Base-by-base conservation (phyloP, 2,329 filamentous ascomycete species). In the Colletotrichum limetticola region DNA sequence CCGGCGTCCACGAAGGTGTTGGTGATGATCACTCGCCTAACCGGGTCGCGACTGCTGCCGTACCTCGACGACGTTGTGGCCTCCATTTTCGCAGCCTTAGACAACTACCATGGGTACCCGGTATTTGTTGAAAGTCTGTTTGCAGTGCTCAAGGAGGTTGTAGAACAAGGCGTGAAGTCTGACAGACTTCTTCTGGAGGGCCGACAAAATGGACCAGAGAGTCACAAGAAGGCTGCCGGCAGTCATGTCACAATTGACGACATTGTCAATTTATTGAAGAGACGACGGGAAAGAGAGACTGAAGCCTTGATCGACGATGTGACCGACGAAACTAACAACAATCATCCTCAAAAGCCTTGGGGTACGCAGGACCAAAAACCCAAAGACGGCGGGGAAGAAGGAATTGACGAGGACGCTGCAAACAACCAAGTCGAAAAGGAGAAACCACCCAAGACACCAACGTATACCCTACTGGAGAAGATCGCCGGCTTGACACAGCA, bases 21-120 rank as follows among this genome's bases (percentile, higher is more conserved):
- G 61, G 89, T 93, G 7, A 98, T 99, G 95, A 97, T 98, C 94
- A 91, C 98, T 73, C 91, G 90, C 30, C 88, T 99, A 16, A 94
- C 95, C 22, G 97, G 97, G 0, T 91, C 95, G 1, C 88, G 88
- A 8, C 82, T 99, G 26, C 87, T 99, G 12, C 95, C 95, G 0
- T 98, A 95, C 79, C 86, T 99, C 1, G 96, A 98, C 78, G 97
- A 99, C 79, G 90, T 98, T 1, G 91, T 98, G 3, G 93, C 92
- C 5, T 96, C 94, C 0, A 95, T 99, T 52, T 98, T 99, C 80
- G 93, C 94, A 0, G 95, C 95, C 0, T 85, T 99, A n/a, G 95
- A 98, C 76, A 94, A 95, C 78, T 99, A 97, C 78, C 97, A 99
- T 78, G 97, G 97, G 1, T 98, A 99, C 80, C 92, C 95, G 0